phyloP scores from a whole-genome alignment of 1,139 yeast genomes.

The Insectozyma bohioensis region DNA sequence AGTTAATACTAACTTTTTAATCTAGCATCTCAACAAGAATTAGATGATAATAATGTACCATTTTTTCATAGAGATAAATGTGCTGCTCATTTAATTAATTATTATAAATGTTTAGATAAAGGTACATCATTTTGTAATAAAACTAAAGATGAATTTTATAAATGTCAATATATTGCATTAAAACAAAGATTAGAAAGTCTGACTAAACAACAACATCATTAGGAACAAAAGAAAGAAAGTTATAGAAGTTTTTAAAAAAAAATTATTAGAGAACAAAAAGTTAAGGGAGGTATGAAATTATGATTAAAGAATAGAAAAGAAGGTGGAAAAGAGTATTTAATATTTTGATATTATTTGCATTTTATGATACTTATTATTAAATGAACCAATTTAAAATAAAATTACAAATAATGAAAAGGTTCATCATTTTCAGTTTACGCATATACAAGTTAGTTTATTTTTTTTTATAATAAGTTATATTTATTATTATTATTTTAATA shows the following conservation, averaged over 20 bases:
- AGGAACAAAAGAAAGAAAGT: no score
- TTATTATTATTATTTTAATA: no score
- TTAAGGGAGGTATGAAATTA: neutral
- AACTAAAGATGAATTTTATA: slow-evolving; percentile 48
- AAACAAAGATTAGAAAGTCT: slow-evolving; percentile 42
- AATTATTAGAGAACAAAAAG: neutral
- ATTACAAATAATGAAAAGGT: no score
- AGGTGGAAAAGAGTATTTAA: no score
- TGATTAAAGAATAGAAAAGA: neutral
- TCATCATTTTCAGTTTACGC: no score
- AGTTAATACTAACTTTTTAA: slow-evolving; percentile 10
- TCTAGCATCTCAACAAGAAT: slow-evolving; percentile 33
- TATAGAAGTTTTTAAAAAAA: no score
- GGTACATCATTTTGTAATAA: slow-evolving; percentile 44
- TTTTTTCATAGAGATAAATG: slow-evolving; percentile 49
- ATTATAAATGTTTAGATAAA: slow-evolving; percentile 48
- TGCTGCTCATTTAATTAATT: slow-evolving; percentile 46
- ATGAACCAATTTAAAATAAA: no score
- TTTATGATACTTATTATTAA: no score
- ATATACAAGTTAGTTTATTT: no score
- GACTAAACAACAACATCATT: slow-evolving; percentile 14
- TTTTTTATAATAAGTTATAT: no score
- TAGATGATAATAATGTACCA: slow-evolving; percentile 46
- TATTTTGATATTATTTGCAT: no score
- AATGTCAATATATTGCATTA: slow-evolving; percentile 47